These are phyloP conservation scores for Diaporthe sp. DNA, from an alignment of 2,329 filamentous ascomycete genomes.

Conservation along the genomic window DNA sequence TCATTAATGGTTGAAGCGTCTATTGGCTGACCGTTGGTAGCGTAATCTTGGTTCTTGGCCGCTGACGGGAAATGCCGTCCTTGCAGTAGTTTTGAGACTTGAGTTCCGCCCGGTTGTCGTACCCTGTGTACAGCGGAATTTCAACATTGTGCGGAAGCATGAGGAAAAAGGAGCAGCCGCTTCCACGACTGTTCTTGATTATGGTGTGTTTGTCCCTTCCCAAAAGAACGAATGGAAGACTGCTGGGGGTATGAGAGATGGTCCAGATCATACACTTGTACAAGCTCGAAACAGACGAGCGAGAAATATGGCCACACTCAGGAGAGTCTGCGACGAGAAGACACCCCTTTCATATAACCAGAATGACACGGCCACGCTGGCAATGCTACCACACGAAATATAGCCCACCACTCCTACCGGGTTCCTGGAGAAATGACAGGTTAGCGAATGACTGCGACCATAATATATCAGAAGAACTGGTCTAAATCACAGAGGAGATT, in stretches of 20 bases:
- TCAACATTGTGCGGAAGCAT: not conserved
- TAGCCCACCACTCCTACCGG: not conserved
- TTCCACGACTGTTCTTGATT: not conserved
- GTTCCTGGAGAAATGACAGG: not conserved
- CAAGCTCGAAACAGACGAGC: not conserved
- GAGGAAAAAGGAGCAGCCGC: not conserved
- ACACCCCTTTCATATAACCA: not conserved
- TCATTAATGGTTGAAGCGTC: not conserved
- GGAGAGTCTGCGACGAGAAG: not conserved
- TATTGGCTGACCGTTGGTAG: not conserved
- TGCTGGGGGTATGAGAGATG: not conserved
- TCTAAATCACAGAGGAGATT: not conserved
- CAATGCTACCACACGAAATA: conserved; percentile 1
- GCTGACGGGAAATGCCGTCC: conserved; percentile 1
- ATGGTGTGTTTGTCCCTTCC: not conserved
- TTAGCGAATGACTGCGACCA: not conserved
- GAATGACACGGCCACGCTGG: not conserved
- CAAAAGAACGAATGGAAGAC: not conserved
- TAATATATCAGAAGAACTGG: not conserved
- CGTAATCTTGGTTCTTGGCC: not conserved
- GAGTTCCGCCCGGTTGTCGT: not conserved
- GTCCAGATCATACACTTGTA: not conserved
- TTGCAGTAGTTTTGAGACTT: not conserved
- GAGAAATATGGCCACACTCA: not conserved
- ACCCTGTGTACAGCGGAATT: not conserved